Evolutionary conservation across 2,329 filamentous ascomycete genomes (phyloP).

Genomic region (Salinomyces thailandicus): DNA sequence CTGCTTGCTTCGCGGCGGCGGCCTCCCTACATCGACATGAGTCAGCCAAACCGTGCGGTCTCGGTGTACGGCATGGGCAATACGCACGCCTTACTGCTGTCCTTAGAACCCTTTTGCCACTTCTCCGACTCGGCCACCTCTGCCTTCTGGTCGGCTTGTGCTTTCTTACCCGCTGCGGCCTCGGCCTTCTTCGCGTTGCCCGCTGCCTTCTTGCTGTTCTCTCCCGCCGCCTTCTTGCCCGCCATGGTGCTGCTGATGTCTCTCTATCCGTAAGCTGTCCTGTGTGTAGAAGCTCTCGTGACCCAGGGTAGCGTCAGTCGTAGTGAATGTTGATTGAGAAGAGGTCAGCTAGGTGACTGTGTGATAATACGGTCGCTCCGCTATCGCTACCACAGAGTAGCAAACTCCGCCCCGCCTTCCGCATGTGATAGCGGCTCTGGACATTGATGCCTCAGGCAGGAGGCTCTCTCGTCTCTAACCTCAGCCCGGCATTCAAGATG

Average conservation of each 20-base stretch:
- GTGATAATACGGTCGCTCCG: too few species aligned
- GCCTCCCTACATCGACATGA: slow-evolving; percentile 53
- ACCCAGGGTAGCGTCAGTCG: too few species aligned
- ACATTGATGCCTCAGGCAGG: too few species aligned
- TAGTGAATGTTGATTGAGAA: too few species aligned
- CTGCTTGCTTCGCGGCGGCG: slow-evolving; percentile 72
- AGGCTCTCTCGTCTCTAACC: too few species aligned
- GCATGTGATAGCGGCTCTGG: too few species aligned
- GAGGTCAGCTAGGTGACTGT: too few species aligned
- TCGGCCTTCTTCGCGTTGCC: slow-evolving; percentile 92
- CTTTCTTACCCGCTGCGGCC: slow-evolving; percentile 68
- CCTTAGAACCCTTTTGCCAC: slow-evolving; percentile 82
- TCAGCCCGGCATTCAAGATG: too few species aligned
- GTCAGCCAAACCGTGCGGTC: neutral
- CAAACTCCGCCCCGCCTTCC: too few species aligned
- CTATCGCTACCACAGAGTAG: too few species aligned
- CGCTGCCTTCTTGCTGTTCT: slow-evolving; percentile 78
- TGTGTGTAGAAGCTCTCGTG: too few species aligned
- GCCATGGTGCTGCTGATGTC: slow-evolving; percentile 55
- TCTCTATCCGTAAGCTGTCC: too few species aligned
- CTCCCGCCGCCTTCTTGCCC: slow-evolving; percentile 53
- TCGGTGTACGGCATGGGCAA: neutral
- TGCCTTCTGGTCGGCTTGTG: slow-evolving; percentile 55
- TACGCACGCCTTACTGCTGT: slow-evolving; percentile 72
- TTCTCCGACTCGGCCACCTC: slow-evolving; percentile 60